Conservation (phyloP, 768 basidiomycete species). For the Kwoniella sp. region DNA sequence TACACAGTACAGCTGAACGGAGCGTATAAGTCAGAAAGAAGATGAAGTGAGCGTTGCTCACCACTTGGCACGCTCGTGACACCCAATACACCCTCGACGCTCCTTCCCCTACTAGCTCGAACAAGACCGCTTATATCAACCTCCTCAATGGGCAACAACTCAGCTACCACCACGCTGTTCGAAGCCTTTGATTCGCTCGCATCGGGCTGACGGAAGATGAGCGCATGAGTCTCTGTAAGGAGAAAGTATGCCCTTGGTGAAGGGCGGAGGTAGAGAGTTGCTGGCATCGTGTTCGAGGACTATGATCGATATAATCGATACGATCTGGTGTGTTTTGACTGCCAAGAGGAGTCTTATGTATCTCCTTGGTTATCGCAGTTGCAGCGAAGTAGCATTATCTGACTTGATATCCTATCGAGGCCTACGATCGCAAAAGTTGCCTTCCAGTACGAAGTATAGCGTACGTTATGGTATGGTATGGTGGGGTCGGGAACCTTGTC, state of each 20-base stretch:
- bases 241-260: conserved; percentile 49
- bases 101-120: conserved; percentile 68
- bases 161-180: conserved; percentile 67
- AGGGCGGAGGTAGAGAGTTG: conserved; percentile 49
- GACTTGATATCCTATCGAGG: no score
- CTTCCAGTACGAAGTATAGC: no score
- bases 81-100: conserved; percentile 78
- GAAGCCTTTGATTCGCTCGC: conserved; percentile 37
- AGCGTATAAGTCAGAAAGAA: no score
- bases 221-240: conserved; percentile 44
- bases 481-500: no score
- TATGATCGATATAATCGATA: neutral
- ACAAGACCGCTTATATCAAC: conserved; percentile 69
- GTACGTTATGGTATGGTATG: no score
- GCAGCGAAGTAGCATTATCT: no score
- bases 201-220: conserved; percentile 52
- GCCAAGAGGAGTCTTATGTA: no score
- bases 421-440: no score
- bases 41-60: conserved; percentile 28
- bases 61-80: conserved; percentile 57
- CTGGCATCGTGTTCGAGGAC: conserved; percentile 32
- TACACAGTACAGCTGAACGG: no score
- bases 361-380: no score
- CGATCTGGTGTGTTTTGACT: neutral
- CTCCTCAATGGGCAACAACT: conserved; percentile 74